A percentile compares a stretch with the other conserved stretches of the same genome.
These are phyloP conservation scores for Cudoniella acicularis DNA, from an alignment of 495 filamentous ascomycete genomes.

Conservation along the genomic window DNA sequence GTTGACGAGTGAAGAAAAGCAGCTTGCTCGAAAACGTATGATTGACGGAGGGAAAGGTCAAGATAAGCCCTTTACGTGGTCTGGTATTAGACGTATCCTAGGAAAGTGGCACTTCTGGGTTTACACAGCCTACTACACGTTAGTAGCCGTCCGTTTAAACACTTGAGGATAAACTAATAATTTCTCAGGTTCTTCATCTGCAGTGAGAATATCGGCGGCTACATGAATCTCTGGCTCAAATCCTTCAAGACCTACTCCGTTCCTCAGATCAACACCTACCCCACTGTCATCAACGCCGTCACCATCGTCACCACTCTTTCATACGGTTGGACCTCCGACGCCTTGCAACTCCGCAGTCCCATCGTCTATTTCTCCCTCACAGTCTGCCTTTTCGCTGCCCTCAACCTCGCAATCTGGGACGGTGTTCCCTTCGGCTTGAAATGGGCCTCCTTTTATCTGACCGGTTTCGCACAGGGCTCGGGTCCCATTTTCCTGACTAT, in stretches of 20 bases:
- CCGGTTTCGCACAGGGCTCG: conserved; percentile 27
- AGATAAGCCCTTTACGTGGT: conserved; percentile 9
- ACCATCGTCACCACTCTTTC: conserved; percentile 38
- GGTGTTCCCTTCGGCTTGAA: conserved; percentile 38
- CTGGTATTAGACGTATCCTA: conserved; percentile 15
- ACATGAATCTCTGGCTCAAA: conserved; percentile 15
- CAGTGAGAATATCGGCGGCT: conserved; percentile 12
- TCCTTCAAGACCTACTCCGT: conserved; percentile 12
- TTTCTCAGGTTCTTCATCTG: conserved; percentile 16
- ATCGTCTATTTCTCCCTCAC: conserved; percentile 6
- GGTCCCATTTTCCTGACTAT: conserved; percentile 4
- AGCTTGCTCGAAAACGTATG: conserved; percentile 31
- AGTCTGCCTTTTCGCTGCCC: conserved; percentile 37
- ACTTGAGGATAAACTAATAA: neutral
- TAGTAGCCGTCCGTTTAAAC: neutral
- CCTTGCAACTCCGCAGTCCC: conserved; percentile 2
- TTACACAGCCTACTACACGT: conserved; percentile 13
- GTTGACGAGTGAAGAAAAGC: conserved; percentile 11
- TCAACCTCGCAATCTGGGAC: conserved; percentile 39
- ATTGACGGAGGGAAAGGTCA: conserved; percentile 17
- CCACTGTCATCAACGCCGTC: conserved; percentile 40
- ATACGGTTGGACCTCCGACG: conserved; percentile 6
- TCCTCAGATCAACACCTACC: conserved; percentile 37
- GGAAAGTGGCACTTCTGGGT: conserved; percentile 20
- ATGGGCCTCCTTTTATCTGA: conserved; percentile 46